A percentile compares a stretch with the other conserved stretches of the same genome.
phyloP scores from a whole-genome alignment of 2,329 filamentous ascomycete genomes.

The Calonectria montana region DNA sequence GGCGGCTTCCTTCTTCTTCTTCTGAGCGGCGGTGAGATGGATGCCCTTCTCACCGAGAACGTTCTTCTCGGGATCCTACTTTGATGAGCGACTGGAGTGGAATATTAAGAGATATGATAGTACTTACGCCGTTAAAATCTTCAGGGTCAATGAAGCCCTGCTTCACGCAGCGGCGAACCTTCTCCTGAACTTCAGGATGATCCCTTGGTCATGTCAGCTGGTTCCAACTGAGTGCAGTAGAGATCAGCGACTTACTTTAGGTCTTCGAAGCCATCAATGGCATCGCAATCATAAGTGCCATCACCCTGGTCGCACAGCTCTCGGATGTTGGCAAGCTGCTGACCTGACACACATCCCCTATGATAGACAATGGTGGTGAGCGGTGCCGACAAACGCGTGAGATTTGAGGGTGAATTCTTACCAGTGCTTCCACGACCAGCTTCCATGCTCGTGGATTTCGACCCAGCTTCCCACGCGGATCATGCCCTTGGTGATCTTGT shows the following conservation, averaged over 20 bases:
- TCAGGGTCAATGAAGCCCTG: constrained; percentile 85
- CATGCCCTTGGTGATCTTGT: constrained; percentile 84
- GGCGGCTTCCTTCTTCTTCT: constrained; percentile 48
- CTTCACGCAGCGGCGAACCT: constrained; percentile 77
- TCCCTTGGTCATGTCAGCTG: constrained; percentile 45
- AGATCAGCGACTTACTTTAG: constrained; percentile 59
- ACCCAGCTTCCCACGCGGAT: constrained; percentile 83
- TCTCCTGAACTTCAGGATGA: constrained; percentile 74
- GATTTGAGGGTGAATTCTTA: constrained; percentile 54
- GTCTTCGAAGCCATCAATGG: constrained; percentile 86
- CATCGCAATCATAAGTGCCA: constrained; percentile 69
- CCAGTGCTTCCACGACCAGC: constrained; percentile 90
- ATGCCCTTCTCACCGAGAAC: constrained; percentile 74
- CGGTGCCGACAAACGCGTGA: neutral
- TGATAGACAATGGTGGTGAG: constrained; percentile 3
- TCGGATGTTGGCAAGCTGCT: constrained; percentile 74
- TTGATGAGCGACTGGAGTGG: constrained; percentile 21
- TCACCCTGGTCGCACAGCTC: constrained; percentile 61
- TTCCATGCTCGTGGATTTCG: constrained; percentile 68
- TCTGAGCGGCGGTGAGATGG: constrained; percentile 56
- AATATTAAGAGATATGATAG: neutral
- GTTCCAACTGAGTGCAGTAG: neutral
- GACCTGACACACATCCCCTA: constrained; percentile 91
- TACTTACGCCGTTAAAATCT: constrained; percentile 88
- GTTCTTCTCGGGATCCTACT: constrained; percentile 80